Evolutionary conservation across 1,284 basidiomycete species (phyloP).

Genomic region (Agaricales sp.): DNA sequence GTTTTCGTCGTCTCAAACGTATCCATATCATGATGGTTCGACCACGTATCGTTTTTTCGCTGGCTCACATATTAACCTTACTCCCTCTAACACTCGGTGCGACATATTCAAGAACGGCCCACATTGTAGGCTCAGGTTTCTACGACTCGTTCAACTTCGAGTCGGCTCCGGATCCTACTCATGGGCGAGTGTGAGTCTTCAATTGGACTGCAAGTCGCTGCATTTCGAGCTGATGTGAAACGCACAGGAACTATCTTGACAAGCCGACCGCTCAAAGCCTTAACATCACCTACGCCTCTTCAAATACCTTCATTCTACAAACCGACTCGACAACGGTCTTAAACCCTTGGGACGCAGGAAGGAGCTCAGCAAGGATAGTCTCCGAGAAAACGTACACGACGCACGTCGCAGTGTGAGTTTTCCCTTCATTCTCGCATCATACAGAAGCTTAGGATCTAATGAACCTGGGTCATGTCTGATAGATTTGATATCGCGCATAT

Average conservation of each 20-base stretch:
- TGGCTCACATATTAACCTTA: not conserved
- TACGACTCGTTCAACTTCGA: constrained; percentile 37
- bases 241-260: constrained; percentile 40
- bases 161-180: constrained; percentile 47
- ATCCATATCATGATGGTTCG: not conserved
- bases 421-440: not conserved
- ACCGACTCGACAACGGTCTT: constrained; percentile 40
- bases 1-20: too few relatives aligned
- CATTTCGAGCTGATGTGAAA: not conserved
- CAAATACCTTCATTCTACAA: constrained; percentile 39
- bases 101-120: not conserved
- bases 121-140: constrained; percentile 31
- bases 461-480: too few relatives aligned
- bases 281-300: constrained; percentile 38
- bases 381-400: constrained; percentile 41
- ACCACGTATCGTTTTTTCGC: not conserved
- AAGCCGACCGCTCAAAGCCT: constrained; percentile 28
- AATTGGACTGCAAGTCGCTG: not conserved
- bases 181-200: constrained; percentile 47
- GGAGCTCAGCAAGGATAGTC: constrained; percentile 47
- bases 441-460: not conserved
- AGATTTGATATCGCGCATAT: constrained; percentile 46
- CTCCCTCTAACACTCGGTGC: not conserved
- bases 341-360: constrained; percentile 34
- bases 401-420: constrained; percentile 44